Base-by-base conservation (phyloP, 2,329 filamentous ascomycete species). In the Penicillium occitanis region DNA sequence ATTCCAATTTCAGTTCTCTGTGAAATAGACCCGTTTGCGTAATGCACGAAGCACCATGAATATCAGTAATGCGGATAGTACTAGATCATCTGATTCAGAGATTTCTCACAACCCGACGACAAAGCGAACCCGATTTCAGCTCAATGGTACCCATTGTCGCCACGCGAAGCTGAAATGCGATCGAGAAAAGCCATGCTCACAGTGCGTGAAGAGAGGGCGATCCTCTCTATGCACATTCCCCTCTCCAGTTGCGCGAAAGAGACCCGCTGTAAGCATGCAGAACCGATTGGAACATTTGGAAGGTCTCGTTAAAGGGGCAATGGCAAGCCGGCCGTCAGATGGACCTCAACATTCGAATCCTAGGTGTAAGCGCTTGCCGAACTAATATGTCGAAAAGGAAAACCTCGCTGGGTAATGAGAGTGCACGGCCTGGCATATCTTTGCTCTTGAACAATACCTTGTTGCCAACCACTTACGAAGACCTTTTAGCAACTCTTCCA, bases 281-380 rank as follows among this genome's bases (percentile, higher is more conserved):
- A 53, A 19, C 7, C 46, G 46, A 51, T 42, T 62, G 60, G 30
- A 40, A 5, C 60, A 62, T 53, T 25, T 62, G 46, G 60, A 62
- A 62, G 33, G 60, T 17, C 60, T 62, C 7, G 60, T 62, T n/a
- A 62, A 62, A 62, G 60, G 42, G 19, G 44, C 60, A 51, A 62
- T 62, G 60, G 60, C 60, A 62, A 53, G 60, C 60, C 60, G 53
- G 46, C 44, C 46, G n/a, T 51, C 46, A 42, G 46, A 51, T 53
- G 28, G 51, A n/a, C 58, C 19, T 37, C 19, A 33, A 33, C 30
- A 10, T 33, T 33, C 8, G 8, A 1, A 22, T 42, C 13, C 22
- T 61, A 11, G 17, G 25, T 5, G 7, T 53, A n/a, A 5, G 22
- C 28, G 14, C 6, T 10, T 53, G n/a, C 50, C 28, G 14, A 6